A percentile compares a stretch with the other conserved stretches of the same genome.
Conservation (phyloP, 352 stramenopile genomes). For the Pythium phragmiticola region DNA sequence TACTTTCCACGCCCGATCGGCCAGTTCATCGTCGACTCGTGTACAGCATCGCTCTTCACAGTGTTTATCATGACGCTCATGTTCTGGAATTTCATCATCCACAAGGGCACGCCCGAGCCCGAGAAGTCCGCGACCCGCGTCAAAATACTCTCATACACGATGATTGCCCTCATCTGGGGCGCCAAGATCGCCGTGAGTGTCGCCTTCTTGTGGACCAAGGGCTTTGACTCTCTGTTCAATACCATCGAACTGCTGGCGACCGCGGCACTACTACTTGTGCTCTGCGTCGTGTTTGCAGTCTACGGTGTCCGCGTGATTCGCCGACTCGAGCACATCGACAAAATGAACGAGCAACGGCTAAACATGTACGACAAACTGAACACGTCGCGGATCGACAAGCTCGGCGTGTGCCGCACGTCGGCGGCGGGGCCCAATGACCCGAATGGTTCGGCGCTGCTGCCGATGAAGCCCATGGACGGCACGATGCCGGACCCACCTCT, state of each 20-base stretch:
- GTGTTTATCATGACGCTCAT: conserved; percentile 56
- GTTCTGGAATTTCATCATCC: conserved; percentile 63
- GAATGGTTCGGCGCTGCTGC: not conserved
- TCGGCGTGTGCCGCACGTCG: conserved; percentile 12
- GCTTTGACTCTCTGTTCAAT: conserved; percentile 32
- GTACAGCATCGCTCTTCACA: conserved; percentile 56
- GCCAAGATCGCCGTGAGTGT: conserved; percentile 37
- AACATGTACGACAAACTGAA: conserved; percentile 25
- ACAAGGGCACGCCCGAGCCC: conserved; percentile 35
- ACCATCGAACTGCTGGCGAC: conserved; percentile 33
- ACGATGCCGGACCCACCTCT: conserved; percentile 5
- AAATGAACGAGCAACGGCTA: conserved; percentile 27
- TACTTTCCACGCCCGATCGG: conserved; percentile 38
- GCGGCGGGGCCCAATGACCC: conserved; percentile 11
- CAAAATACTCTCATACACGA: conserved; percentile 31
- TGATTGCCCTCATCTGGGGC: conserved; percentile 36
- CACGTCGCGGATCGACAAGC: conserved; percentile 14
- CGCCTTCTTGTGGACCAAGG: conserved; percentile 35
- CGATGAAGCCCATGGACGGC: conserved; percentile 8
- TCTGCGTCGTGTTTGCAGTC: conserved; percentile 32
- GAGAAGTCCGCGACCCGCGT: conserved; percentile 30
- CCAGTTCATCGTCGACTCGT: conserved; percentile 55
- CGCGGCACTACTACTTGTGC: conserved; percentile 19
- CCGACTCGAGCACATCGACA: conserved; percentile 44
- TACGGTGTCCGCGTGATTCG: conserved; percentile 39